Base-by-base conservation (phyloP, 202 grass and related monocot species). In the Panicum hallii region DNA sequence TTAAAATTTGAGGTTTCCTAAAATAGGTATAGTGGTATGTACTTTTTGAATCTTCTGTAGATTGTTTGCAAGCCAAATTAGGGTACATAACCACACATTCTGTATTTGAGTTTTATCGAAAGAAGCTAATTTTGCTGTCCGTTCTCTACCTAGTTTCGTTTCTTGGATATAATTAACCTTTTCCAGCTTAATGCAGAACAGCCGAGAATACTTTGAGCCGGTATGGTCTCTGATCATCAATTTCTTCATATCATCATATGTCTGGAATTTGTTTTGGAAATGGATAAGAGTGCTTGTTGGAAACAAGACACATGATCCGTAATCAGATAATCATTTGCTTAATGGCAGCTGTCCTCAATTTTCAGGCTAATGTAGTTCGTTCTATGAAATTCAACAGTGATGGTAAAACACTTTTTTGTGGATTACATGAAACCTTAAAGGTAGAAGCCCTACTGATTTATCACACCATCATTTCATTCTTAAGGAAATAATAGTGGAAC, bases 391-490 rank as follows among this genome's bases (percentile, higher is more conserved):
- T 99, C 70, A 94, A 99, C 84, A 89, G 75, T 84, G 93, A 99
- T 67, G 96, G 91, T 80, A 95, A 84, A 89, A 63, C 89, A 54
- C 87, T 99, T 55, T 89, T 95, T 89, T 94, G 93, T 84, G 96
- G 93, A 70, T 89, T 99, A 54, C 93, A 99, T 88, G 93, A 94
- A 90, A 99, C 79, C 68, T 85, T 98, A 77, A 98, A 98, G 92
- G 93, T 94, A 91, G 2, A 49, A 80, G 26, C 62, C 72, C 43
- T 74, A 73, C 14, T 79, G 26, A 79, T 41, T 9, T 75, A 17
- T 40, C 44, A 74, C 22, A 7, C 68, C 34, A 36, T 76, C 53
- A 67, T 79, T 83, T 71, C 26, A 70, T 84, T 58, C 12, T n/a
- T 41, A 8, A 20, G 41, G 23, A 13, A 45, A 57, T 84, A 55